Conservation (phyloP, 2,329 filamentous ascomycete species). For the Sarocladium oryzae region DNA sequence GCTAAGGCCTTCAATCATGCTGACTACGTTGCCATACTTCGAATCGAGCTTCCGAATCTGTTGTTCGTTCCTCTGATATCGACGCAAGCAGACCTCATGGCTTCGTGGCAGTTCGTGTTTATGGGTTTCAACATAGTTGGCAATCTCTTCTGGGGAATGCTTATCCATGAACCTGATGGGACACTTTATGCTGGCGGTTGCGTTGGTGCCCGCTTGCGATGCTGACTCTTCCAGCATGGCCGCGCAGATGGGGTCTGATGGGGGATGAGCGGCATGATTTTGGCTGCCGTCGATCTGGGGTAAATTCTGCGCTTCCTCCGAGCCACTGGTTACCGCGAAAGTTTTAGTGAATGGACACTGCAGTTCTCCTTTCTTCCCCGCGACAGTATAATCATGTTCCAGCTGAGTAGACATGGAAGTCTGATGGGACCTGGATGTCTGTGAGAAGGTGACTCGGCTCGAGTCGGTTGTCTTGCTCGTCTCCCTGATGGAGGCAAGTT, state of each 20-base stretch:
- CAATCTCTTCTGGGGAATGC: slow-evolving; percentile 88
- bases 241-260: slow-evolving; percentile 56
- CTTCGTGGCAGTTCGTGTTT: slow-evolving; percentile 92
- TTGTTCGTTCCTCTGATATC: slow-evolving; percentile 81
- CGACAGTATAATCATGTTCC: slow-evolving; percentile 86
- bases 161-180: slow-evolving; percentile 90
- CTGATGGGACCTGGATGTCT: slow-evolving; percentile 34
- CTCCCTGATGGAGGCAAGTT: slow-evolving; percentile 41
- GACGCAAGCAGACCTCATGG: slow-evolving; percentile 84
- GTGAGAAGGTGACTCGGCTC: slow-evolving; percentile 38
- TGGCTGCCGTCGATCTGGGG: slow-evolving; percentile 19
- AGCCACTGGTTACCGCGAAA: slow-evolving; percentile 3
- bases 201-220: slow-evolving; percentile 41
- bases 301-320: slow-evolving; percentile 22
- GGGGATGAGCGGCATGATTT: slow-evolving; percentile 35
- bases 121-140: slow-evolving; percentile 87
- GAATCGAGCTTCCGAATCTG: slow-evolving; percentile 84
- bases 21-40: slow-evolving; percentile 87
- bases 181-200: slow-evolving; percentile 59
- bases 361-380: slow-evolving; percentile 72
- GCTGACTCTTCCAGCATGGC: slow-evolving; percentile 51
- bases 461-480: slow-evolving; percentile 46
- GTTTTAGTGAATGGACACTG: slow-evolving; percentile 68
- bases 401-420: slow-evolving; percentile 60
- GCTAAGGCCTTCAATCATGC: slow-evolving; percentile 88